Evolutionary conservation across 129 eudicot genomes (phyloP), one percentile per base, ranked within the genome.

Genomic region (Gnaphalium uliginosum): DNA sequence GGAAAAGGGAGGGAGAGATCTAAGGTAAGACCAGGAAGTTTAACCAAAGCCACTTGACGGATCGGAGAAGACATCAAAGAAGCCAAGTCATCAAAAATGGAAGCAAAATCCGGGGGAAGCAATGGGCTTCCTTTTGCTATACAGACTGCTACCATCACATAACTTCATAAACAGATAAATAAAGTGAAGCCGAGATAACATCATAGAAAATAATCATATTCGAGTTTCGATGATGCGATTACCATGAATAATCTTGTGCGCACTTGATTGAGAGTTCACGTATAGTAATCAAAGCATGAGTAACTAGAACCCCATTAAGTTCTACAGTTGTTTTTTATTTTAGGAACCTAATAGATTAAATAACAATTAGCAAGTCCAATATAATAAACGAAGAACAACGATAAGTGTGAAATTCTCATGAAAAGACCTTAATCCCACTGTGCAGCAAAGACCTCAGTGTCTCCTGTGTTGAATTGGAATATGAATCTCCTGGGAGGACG

Each of bases 191-290:
- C 23, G 48, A 54, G 51, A 71, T 10, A 13, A 67, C 6, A 71
- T 69, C 4, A 67, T 15, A 69, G 46, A 32, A 8, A 72, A 33
- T 2, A 29, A 41, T 10, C 37, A 73, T 29, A 17, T 63, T 71
- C 0, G 62, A 50, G 57, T 68, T 66, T 35, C 43, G 68, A 69
- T 62, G 13, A 76, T 48, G 66, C 26, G 39, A 11, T 77, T 75
- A 87, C 99, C 99, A 95, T 46, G 99, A 91, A 82, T 95, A 95
- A 82, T 95, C 97, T 58, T 89, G 92, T 22, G 99, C 99, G 80
- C 99, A 95, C 83, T 88, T 91, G 58, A 95, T 70, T 81, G 88
- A 86, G 76, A 95, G 81, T 75, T 91, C 97, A 23, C 94, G 88
- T 69, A 90, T 46, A 58, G 94, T 91, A 77, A 95, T 90, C 81